Base-by-base conservation (phyloP, 2,329 filamentous ascomycete species). In the Fusarium hostae region DNA sequence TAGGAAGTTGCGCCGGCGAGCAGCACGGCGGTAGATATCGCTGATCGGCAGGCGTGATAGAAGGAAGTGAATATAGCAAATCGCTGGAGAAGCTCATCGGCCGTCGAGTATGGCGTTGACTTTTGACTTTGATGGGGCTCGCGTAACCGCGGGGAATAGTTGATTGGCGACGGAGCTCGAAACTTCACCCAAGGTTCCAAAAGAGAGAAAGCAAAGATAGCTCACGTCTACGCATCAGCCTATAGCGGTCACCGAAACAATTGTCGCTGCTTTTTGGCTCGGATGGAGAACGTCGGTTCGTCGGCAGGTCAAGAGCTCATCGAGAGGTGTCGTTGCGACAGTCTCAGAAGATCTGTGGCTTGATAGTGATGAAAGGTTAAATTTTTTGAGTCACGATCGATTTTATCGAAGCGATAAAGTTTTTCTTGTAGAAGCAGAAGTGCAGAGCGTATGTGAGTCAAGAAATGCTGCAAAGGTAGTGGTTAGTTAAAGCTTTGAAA, bases 191-290 rank as follows among this genome's bases (percentile, higher is more conserved):
- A 68, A 76, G 75, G 72, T 75, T 79, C 72, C 76, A 73, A 74
- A 77, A 71, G 76, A 79, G 72, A 75, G 78, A 78, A 62, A 75
- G 72, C 65, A 74, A 71, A 66, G 68, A 74, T 70, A 77, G 75
- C 79, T 81, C 80, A 79, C 78, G 79, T 82, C 79, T 78, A 79
- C 78, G 80, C 81, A 83, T 83, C 79, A 75, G 79, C 77, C 74
- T 77, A 69, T 64, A 56, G 66, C 68, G 66, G 65, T 57, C 62
- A 70, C 69, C 73, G 72, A 63, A 65, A 62, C 70, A 63, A 58
- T 66, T 57, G 70, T 73, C 48, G 63, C 39, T 45, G 39, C 45
- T 59, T 57, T 58, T 44, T 59, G 62, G 55, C 45, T 66, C 62
- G 64, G 47, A 59, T 69, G 50, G 63, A 47, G 16, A 50, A 70